phyloP scores from a whole-genome alignment of 1,139 yeast species.

The Hemisphaericaspora xylanilytica region DNA sequence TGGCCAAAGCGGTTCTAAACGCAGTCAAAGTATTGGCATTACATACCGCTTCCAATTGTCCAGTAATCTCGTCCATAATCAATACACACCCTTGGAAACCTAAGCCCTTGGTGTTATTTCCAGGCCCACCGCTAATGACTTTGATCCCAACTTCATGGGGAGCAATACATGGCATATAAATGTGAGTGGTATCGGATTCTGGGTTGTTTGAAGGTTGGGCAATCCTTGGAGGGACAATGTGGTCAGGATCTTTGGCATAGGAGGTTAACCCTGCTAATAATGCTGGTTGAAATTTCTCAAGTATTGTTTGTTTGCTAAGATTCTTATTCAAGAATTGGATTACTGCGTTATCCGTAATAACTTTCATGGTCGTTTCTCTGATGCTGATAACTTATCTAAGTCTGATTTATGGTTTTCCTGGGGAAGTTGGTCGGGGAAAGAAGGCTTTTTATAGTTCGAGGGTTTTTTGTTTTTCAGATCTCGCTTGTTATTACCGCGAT shows the following conservation, averaged over 20 bases:
- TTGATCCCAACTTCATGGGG: slow-evolving; percentile 44
- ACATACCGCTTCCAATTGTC: slow-evolving; percentile 50
- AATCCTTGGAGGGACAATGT: slow-evolving; percentile 38
- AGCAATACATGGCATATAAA: slow-evolving; percentile 66
- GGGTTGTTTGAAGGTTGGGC: slow-evolving; percentile 27
- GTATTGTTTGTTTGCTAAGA: slow-evolving; percentile 20
- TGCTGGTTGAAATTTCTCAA: slow-evolving; percentile 26
- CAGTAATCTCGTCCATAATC: slow-evolving; percentile 49
- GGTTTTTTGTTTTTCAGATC: slow-evolving; percentile 3
- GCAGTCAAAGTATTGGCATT: slow-evolving; percentile 65
- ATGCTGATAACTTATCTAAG: not conserved
- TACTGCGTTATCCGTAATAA: slow-evolving; percentile 27
- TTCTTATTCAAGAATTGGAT: slow-evolving; percentile 16
- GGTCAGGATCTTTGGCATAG: slow-evolving; percentile 22
- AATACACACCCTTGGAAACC: slow-evolving; percentile 56
- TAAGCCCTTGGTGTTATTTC: slow-evolving; percentile 28
- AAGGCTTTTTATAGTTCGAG: not conserved
- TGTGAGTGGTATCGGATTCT: slow-evolving; percentile 41
- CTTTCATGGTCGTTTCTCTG: slow-evolving; percentile 23
- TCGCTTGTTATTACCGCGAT: not conserved
- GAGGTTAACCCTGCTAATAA: slow-evolving; percentile 24
- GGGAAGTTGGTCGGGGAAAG: slow-evolving; percentile 1
- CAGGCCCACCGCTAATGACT: slow-evolving; percentile 50
- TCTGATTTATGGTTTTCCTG: not conserved
- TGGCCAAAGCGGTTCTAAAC: slow-evolving; percentile 64